Percentiles rank a stretch among this genome's conserved stretches.
Conservation (phyloP, 164 flowering plant genomes). For the Dillenia turbinata region DNA sequence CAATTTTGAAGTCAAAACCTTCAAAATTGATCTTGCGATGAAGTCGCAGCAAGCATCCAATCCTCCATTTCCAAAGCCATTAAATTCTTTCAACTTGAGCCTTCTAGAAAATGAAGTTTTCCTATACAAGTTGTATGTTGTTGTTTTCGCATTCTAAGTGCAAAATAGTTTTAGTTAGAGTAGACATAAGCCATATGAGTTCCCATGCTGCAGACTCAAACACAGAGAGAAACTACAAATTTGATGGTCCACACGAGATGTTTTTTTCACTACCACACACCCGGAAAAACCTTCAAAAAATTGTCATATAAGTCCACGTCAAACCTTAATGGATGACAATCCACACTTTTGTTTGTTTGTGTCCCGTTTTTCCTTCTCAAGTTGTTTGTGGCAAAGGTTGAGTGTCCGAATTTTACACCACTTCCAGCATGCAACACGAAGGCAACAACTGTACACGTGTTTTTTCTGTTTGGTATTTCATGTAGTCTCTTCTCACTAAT, state of each 20-base stretch:
- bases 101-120: not conserved
- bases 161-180: too few species aligned
- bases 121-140: not conserved
- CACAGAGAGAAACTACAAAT: conserved; percentile 4
- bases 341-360: not conserved
- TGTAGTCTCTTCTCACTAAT: too few species aligned
- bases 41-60: not conserved
- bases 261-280: conserved; percentile 23
- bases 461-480: conserved; percentile 12
- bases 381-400: not conserved
- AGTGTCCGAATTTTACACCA: conserved; percentile 13
- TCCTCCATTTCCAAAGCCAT: not conserved
- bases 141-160: too few species aligned
- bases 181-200: conserved; percentile 29
- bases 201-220: conserved; percentile 33
- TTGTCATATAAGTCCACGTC: not conserved
- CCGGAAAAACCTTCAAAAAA: not conserved
- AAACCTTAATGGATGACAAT: not conserved
- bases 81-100: not conserved
- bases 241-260: not conserved
- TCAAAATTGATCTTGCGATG: not conserved
- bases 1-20: conserved; percentile 10
- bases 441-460: conserved; percentile 30
- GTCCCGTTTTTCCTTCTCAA: conserved; percentile 1
- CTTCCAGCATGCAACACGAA: conserved; percentile 21